Percentiles rank a stretch among this genome's conserved stretches.
Evolutionary conservation across 441 rosid species (phyloP).

Genomic region (Raphanus hybrid): DNA sequence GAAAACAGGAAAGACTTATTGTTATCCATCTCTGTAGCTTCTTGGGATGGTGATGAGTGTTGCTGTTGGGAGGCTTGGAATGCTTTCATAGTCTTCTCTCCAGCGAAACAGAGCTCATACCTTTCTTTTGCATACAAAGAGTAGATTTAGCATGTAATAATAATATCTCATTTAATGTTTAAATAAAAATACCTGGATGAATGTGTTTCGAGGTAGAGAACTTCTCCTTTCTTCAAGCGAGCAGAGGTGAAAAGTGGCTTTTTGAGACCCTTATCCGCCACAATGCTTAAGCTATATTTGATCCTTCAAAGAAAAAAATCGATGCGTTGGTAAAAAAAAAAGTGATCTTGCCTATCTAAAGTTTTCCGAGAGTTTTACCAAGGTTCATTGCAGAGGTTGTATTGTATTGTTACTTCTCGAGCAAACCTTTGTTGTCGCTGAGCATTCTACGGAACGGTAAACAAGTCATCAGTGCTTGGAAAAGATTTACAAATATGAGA

Average conservation of each 20-base stretch:
- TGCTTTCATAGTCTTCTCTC: slow-evolving; percentile 84
- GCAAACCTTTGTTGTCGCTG: slow-evolving; percentile 94
- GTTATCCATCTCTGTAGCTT: slow-evolving; percentile 55
- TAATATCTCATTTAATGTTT: not conserved
- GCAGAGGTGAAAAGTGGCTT: slow-evolving; percentile 95
- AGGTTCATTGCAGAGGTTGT: slow-evolving; percentile 99
- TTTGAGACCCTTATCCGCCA: slow-evolving; percentile 97
- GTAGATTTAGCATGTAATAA: not conserved
- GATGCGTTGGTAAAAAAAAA: not conserved
- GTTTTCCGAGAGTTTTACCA: slow-evolving; percentile 54
- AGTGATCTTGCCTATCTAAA: not conserved
- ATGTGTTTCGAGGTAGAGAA: slow-evolving; percentile 89
- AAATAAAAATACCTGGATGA: slow-evolving; percentile 72
- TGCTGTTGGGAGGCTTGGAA: slow-evolving; percentile 46
- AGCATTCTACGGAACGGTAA: slow-evolving; percentile 70
- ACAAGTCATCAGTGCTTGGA: slow-evolving; percentile 23
- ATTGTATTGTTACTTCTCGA: slow-evolving; percentile 97
- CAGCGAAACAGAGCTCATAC: slow-evolving; percentile 89
- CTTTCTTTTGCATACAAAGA: slow-evolving; percentile 44
- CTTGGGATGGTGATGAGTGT: slow-evolving; percentile 44
- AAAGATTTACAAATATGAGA: not conserved
- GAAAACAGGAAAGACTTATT: not conserved
- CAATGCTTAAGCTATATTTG: slow-evolving; percentile 92
- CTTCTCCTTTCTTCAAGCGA: slow-evolving; percentile 97
- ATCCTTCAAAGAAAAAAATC: slow-evolving; percentile 57